Base-by-base conservation (phyloP, 2,329 filamentous ascomycete species). In the Xylaria sp. region DNA sequence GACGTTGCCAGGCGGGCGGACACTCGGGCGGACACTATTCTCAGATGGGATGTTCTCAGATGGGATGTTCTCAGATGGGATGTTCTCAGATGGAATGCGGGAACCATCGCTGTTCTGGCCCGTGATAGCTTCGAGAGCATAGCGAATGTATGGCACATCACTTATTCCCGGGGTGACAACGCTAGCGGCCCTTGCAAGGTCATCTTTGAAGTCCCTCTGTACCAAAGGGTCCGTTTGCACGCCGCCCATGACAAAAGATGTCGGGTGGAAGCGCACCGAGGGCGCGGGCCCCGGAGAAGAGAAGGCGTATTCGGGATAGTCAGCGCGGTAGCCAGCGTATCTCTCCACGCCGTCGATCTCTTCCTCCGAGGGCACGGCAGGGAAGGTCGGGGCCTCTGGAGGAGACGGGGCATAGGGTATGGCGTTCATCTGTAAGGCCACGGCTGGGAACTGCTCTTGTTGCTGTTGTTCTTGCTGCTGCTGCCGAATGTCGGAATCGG, bases 41-140 rank as follows among this genome's bases (percentile, higher is more conserved):
- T n/a, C n/a, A n/a, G n/a, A n/a, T n/a, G n/a, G n/a, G n/a, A n/a
- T n/a, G n/a, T n/a, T n/a, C n/a, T n/a, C n/a, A n/a, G n/a, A n/a
- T n/a, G n/a, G n/a, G n/a, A 55, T 21, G 23, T 71, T 71, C 25
- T 50, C 69, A 13, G 72, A 70, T 8, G 64, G 10, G 23, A 58
- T 84, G 82, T 64, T 85, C 66, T 18, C 44, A 8, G 84, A 81
- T 5, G 40, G 16, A n/a, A n/a, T 44, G 16, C 40, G 16, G 3
- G 40, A 44, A 5, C 89, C 84, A 69, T 92, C 89, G 66, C 90
- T 90, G 75, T 92, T 88, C 57, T 91, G 88, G 57, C 92, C 86
- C 5, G 93, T 97, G 73, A 98, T 83, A 71, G 95, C 93, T 71
- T 97, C 92, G 71, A 98, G 89, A 48, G 95, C 94, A 79, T 96